Base-by-base conservation (phyloP, 805 yeast species). In the Cyberlindnera subsufficiens region DNA sequence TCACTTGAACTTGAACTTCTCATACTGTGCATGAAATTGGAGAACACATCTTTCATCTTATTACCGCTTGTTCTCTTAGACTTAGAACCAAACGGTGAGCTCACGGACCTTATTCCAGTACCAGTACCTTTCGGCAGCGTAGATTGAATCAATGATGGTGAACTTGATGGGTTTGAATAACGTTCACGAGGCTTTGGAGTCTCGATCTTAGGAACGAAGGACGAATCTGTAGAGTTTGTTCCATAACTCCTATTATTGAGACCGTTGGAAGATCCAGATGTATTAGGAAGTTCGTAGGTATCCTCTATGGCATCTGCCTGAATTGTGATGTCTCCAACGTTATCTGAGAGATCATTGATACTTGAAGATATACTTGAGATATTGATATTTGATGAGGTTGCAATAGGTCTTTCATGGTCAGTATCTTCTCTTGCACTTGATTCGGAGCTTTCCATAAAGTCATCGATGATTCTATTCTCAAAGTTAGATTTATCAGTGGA, bases 21-120 rank as follows among this genome's bases (percentile, higher is more conserved):
- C 71, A 74, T 69, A 44, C 66, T 51, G 49, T 64, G 50, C 45
- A 69, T 68, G 49, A 72, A 65, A 30, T 67, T 75, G 3, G 80
- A 64, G 41, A 83, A 70, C 3, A 78, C 82, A 6, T 80, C 84
- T 45, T 76, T 74, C 43, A 80, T 74, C 43, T 77, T 69, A 46
- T 69, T 74, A 2, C 77, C 74, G 49, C 71, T 72, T 49, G 68
- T 71, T 42, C 72, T 59, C 36, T 51, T 59, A 13, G 49, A 30
- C 25, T 46, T 44, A 22, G 52, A 37, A 35, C 53, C 35, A 38
- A 55, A 56, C 10, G 60, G 56, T 1, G 58, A 54, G 35, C 53
- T 49, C 7, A 51, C 52, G n/a, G 61, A 56, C 32, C 58, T 46
- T 32, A 50, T 39, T 13, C 48, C 45, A 13, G 30, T 14, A 5